These are phyloP conservation scores for Trifolium repens DNA, from an alignment of 306 rosid genomes.

Conservation along the genomic window DNA sequence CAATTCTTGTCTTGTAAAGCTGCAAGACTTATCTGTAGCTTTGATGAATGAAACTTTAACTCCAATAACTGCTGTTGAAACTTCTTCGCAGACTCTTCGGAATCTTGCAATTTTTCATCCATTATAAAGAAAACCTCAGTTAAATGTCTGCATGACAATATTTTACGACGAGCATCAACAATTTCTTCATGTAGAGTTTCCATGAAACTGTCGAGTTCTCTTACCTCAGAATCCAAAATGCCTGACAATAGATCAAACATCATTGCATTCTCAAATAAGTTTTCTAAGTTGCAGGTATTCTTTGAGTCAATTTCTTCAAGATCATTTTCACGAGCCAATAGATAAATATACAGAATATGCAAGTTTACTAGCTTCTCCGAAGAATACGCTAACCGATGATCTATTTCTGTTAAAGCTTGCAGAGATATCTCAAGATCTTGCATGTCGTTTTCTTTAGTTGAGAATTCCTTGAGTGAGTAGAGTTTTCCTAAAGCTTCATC, in stretches of 20 bases:
- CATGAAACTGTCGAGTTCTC: conserved; percentile 83
- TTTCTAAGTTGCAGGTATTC: conserved; percentile 49
- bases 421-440: conserved; percentile 59
- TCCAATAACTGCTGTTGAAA: conserved; percentile 71
- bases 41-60: conserved; percentile 73
- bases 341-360: conserved; percentile 65
- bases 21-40: conserved; percentile 67
- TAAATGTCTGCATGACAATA: conserved; percentile 77
- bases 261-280: conserved; percentile 65
- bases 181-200: conserved; percentile 69
- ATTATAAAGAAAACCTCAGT: conserved; percentile 55
- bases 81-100: conserved; percentile 74
- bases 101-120: conserved; percentile 73
- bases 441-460: conserved; percentile 51
- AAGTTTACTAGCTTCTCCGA: conserved; percentile 84
- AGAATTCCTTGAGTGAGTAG: conserved; percentile 45
- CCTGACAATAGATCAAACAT: conserved; percentile 71
- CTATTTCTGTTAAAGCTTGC: conserved; percentile 70
- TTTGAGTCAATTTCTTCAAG: conserved; percentile 59
- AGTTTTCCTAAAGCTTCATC: conserved; percentile 50
- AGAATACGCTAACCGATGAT: conserved; percentile 78
- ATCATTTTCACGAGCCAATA: conserved; percentile 76
- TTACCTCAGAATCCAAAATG: conserved; percentile 83
- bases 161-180: conserved; percentile 64
- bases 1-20: conserved; percentile 63